These are phyloP conservation scores for Asterionellopsis glacialis DNA, from an alignment of 108 stramenopile species.

Conservation along the genomic window DNA sequence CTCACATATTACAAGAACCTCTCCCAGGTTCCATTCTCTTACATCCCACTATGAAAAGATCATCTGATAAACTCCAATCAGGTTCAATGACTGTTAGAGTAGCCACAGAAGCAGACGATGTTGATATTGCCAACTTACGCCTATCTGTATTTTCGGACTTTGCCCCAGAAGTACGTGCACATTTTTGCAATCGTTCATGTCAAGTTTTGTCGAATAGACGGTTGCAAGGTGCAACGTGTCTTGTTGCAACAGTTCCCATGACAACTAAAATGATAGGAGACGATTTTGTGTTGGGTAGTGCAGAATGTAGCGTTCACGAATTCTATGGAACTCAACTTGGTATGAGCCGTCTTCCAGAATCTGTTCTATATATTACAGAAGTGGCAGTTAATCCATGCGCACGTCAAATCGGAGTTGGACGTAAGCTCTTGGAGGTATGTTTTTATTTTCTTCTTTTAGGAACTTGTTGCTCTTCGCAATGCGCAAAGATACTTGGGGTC, in stretches of 20 bases:
- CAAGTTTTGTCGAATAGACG: slow-evolving; percentile 59
- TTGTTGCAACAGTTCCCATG: slow-evolving; percentile 55
- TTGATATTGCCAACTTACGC: slow-evolving; percentile 74
- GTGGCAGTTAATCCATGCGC: slow-evolving; percentile 60
- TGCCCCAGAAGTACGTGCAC: slow-evolving; percentile 41
- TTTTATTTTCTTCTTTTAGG: too few relatives aligned
- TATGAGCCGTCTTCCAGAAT: slow-evolving; percentile 33
- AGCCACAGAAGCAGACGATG: slow-evolving; percentile 49
- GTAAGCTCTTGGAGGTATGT: slow-evolving; percentile 36
- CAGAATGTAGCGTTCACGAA: slow-evolving; percentile 82
- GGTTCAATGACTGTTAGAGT: slow-evolving; percentile 24
- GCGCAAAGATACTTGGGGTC: neutral
- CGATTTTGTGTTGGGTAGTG: slow-evolving; percentile 60
- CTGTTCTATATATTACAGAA: slow-evolving; percentile 80
- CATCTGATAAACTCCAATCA: neutral
- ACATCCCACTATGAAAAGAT: neutral
- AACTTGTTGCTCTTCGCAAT: too few relatives aligned
- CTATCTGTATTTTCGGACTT: slow-evolving; percentile 76
- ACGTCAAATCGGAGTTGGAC: slow-evolving; percentile 67
- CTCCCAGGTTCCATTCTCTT: slow-evolving; percentile 9
- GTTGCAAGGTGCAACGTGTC: slow-evolving; percentile 56
- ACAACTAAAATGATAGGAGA: neutral
- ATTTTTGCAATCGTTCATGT: slow-evolving; percentile 54
- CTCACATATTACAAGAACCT: slow-evolving; percentile 1
- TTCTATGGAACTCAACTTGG: slow-evolving; percentile 68